phyloP scores from a whole-genome alignment of 225 moss, liverwort and hornwort species.

The Takakia lepidozioides region DNA sequence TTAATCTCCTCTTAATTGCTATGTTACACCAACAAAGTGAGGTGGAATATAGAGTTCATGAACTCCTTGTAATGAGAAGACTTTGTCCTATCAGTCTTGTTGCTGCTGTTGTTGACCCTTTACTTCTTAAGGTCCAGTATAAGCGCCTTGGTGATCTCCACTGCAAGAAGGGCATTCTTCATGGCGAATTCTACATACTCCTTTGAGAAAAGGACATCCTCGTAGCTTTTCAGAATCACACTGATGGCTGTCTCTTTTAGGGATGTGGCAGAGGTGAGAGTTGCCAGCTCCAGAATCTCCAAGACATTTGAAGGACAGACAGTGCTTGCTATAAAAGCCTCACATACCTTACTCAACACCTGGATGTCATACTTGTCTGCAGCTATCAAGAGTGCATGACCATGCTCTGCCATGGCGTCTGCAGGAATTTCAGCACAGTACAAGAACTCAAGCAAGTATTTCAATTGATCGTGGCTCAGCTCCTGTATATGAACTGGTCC shows the following conservation, averaged over 20 bases:
- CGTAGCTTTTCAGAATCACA: slow-evolving; percentile 74
- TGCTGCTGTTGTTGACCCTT: neutral
- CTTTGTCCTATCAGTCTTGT: slow-evolving; percentile 3
- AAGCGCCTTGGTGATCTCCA: slow-evolving; percentile 85
- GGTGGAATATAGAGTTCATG: slow-evolving; percentile 3
- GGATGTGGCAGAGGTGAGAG: slow-evolving; percentile 74
- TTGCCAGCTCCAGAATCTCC: slow-evolving; percentile 78
- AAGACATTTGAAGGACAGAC: slow-evolving; percentile 71
- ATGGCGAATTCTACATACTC: slow-evolving; percentile 89
- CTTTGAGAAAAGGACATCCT: slow-evolving; percentile 80
- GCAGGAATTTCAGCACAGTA: slow-evolving; percentile 94
- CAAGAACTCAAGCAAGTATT: slow-evolving; percentile 78
- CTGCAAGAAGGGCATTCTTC: slow-evolving; percentile 82
- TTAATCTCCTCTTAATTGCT: slow-evolving; percentile 15
- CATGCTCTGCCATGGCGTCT: slow-evolving; percentile 71
- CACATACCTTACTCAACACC: slow-evolving; percentile 86
- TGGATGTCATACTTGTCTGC: slow-evolving; percentile 96
- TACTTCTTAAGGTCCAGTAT: slow-evolving; percentile 68
- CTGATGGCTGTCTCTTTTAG: slow-evolving; percentile 83
- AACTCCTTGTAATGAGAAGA: slow-evolving; percentile 2
- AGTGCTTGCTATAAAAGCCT: slow-evolving; percentile 69
- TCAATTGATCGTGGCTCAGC: slow-evolving; percentile 76
- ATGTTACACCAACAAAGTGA: slow-evolving; percentile 13
- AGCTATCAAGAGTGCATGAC: slow-evolving; percentile 82
- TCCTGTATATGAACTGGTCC: slow-evolving; percentile 72